phyloP scores from a whole-genome alignment of 495 filamentous ascomycete species.

The Neurospora sp. region DNA sequence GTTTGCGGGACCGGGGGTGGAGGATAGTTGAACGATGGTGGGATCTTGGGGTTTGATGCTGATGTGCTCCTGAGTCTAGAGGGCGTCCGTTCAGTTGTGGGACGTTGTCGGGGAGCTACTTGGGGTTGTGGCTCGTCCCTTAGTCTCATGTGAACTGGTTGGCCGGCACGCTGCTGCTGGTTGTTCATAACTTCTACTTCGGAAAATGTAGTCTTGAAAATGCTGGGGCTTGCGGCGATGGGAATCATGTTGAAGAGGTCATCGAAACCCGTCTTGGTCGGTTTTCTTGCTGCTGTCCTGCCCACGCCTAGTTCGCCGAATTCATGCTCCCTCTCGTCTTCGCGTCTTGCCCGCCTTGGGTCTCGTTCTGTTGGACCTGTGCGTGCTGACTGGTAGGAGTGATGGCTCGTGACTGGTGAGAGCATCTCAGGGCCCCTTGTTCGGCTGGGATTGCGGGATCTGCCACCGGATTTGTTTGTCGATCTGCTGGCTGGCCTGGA shows the following conservation, averaged over 20 bases:
- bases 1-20: not conserved
- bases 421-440: not conserved
- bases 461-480: not conserved
- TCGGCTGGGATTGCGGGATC: conserved; percentile 8
- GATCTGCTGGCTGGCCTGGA: conserved; percentile 4
- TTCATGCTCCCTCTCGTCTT: not conserved
- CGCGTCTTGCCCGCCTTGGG: not conserved
- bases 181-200: not conserved
- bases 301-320: not conserved
- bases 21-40: not conserved
- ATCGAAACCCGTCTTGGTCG: not conserved
- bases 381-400: not conserved
- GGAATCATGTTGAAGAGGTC: conserved; percentile 9
- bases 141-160: conserved; percentile 3
- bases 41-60: conserved; percentile 17
- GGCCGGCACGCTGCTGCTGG: not conserved
- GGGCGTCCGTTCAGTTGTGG: conserved; percentile 42
- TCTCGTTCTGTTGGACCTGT: not conserved
- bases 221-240: conserved; percentile 22
- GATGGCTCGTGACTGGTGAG: not conserved
- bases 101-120: conserved; percentile 37
- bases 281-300: not conserved
- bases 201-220: conserved; percentile 9
- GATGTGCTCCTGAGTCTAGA: conserved; percentile 37
- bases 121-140: conserved; percentile 23